Evolutionary conservation across 768 basidiomycete genomes (phyloP), one percentile per base, ranked within the genome.

Genomic region (Suillus sp.): DNA sequence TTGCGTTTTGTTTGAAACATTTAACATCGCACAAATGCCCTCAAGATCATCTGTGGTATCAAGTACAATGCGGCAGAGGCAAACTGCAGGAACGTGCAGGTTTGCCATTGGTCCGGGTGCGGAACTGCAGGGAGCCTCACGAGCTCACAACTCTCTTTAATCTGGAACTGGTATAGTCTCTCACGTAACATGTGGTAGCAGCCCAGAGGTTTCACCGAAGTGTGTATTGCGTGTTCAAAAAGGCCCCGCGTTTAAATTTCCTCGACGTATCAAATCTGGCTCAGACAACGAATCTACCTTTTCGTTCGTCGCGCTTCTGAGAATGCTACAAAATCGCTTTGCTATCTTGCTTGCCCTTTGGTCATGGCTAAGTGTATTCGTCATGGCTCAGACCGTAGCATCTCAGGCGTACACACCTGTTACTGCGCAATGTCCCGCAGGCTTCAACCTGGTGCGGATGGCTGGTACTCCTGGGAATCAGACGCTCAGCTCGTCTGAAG

Each of bases 401-500:
- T 76, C 73, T 6, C 60, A 55, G 22, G 69, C 66, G 0, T 76
- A 75, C 47, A 72, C 67, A 0, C 74, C 75, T 1, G 30, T 65
- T 3, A 56, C 64, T 14, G 68, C 50, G 1, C 1, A 58, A 4
- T 76, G 75, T 40, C 68, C 74, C 0, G 20, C 61, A 1, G 70
- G 34, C 27, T 75, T 76, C 18, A n/a, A 59, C 1, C 70, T 76
- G 51, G 74, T 76, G 30, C 75, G 74, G 51, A 70, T 67, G 70
- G 66, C 70, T 1, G 74, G 75, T 7, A 47, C 64, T 8, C 47
- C 65, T 0, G 66, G 48, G n/a, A 63, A 62, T 30, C 80, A 82
- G 66, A 58, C 70, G 0, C 77, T 84, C 34, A 75, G 75, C 60
- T 4, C 67, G 1, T 67, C 68, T 1, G 83, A 84, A 64, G 18